These are phyloP conservation scores for Lecanicillium sp. DNA, from an alignment of 2,329 filamentous ascomycete species.

Conservation along the genomic window DNA sequence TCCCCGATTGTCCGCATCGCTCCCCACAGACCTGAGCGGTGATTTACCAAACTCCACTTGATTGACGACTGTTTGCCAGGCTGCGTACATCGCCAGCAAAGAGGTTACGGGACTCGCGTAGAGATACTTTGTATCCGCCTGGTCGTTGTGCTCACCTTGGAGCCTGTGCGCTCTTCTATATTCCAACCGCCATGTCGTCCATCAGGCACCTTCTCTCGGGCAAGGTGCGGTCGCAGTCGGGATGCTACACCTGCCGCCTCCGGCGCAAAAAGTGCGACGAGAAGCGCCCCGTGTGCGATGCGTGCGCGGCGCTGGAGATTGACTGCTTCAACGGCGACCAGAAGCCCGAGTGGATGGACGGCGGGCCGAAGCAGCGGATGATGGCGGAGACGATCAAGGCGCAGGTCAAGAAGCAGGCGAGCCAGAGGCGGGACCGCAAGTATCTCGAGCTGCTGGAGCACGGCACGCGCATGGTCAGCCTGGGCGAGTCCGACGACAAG, in stretches of 20 bases:
- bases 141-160: neutral
- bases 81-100: too few species aligned
- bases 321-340: slow-evolving; percentile 43
- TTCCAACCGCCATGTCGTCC: slow-evolving; percentile 13
- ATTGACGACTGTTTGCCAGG: too few species aligned
- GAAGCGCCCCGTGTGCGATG: slow-evolving; percentile 40
- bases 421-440: slow-evolving; percentile 40
- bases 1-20: neutral
- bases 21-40: too few species aligned
- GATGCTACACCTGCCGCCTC: slow-evolving; percentile 55
- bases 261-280: slow-evolving; percentile 57
- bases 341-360: slow-evolving; percentile 54
- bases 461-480: slow-evolving; percentile 16
- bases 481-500: slow-evolving; percentile 7
- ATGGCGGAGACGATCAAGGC: slow-evolving; percentile 46
- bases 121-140: too few species aligned
- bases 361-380: slow-evolving; percentile 37
- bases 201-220: slow-evolving; percentile 14
- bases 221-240: slow-evolving; percentile 34
- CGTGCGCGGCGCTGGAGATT: slow-evolving; percentile 46
- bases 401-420: slow-evolving; percentile 49
- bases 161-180: neutral
- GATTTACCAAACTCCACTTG: too few species aligned
- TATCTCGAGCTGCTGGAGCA: slow-evolving; percentile 35
- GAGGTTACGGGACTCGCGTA: too few species aligned